Conservation (phyloP, 2,329 filamentous ascomycete species). For the Didymella pomorum region DNA sequence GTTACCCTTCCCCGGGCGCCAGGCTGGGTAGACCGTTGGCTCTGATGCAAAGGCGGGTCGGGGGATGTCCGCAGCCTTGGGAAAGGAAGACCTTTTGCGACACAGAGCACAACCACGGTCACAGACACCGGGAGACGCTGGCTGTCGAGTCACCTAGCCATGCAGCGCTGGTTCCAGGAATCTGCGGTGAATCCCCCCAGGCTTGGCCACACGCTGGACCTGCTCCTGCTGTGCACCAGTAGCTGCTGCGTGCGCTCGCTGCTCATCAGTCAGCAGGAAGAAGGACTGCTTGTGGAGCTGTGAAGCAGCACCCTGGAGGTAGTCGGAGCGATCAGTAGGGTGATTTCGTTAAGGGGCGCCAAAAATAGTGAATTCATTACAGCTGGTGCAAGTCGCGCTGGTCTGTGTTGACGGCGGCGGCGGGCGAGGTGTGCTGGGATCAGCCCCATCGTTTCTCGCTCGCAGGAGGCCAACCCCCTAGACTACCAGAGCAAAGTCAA, state of each 20-base stretch:
- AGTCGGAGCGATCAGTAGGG: slow-evolving; percentile 18
- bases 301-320: slow-evolving; percentile 1
- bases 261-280: slow-evolving; percentile 16
- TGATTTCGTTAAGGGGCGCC: slow-evolving; percentile 14
- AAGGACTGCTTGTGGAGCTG: slow-evolving; percentile 22
- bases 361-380: slow-evolving; percentile 23
- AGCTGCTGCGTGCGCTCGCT: slow-evolving; percentile 12
- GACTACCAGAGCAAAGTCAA: slow-evolving; percentile 24
- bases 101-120: not conserved
- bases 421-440: slow-evolving; percentile 23
- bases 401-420: slow-evolving; percentile 11
- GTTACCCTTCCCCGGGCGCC: slow-evolving; percentile 11
- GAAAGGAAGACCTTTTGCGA: slow-evolving; percentile 11
- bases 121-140: not conserved
- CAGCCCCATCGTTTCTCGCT: slow-evolving; percentile 30
- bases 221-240: slow-evolving; percentile 5
- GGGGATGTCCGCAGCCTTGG: slow-evolving; percentile 12
- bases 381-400: slow-evolving; percentile 5
- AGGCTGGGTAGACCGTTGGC: slow-evolving; percentile 16
- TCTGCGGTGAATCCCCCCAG: not conserved
- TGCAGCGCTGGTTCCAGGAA: slow-evolving; percentile 9
- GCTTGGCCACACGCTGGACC: slow-evolving; percentile 8
- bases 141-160: slow-evolving; percentile 17
- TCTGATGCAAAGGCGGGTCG: slow-evolving; percentile 19
- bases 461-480: slow-evolving; percentile 31